Conservation (phyloP, 495 filamentous ascomycete species). For the Hapsidospora chrysogenum region DNA sequence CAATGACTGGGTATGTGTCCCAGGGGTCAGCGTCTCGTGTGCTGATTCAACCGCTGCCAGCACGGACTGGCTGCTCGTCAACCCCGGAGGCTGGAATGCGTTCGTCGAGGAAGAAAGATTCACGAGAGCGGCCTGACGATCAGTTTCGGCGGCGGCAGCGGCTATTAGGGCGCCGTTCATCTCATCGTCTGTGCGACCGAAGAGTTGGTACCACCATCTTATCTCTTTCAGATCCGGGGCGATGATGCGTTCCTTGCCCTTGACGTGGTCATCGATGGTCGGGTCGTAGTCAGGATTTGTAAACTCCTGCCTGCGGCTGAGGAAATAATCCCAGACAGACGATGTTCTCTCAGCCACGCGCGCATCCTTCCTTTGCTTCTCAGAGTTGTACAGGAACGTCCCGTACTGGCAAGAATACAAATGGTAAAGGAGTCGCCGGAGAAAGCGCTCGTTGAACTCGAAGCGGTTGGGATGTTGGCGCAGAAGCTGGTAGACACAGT, state of each 20-base stretch:
- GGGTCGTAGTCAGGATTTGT: constrained; percentile 64
- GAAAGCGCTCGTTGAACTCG: constrained; percentile 92
- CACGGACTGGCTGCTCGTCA: constrained; percentile 22
- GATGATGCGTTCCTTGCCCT: constrained; percentile 66
- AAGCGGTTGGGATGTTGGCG: constrained; percentile 80
- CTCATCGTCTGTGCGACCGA: constrained; percentile 69
- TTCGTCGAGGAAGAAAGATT: constrained; percentile 6
- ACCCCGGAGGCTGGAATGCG: constrained; percentile 17
- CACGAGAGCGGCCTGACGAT: constrained; percentile 7
- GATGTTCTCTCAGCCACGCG: constrained; percentile 55
- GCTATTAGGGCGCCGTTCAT: constrained; percentile 64
- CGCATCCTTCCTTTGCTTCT: constrained; percentile 72
- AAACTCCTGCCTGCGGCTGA: constrained; percentile 62
- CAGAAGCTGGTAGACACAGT: constrained; percentile 83
- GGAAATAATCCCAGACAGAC: constrained; percentile 93
- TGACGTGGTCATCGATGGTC: constrained; percentile 55
- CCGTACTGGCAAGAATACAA: constrained; percentile 94
- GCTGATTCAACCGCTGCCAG: constrained; percentile 22
- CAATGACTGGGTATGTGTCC: constrained; percentile 12
- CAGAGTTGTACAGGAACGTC: constrained; percentile 89
- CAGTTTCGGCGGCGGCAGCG: constrained; percentile 14
- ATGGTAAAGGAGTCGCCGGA: constrained; percentile 82
- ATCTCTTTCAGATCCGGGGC: constrained; percentile 53
- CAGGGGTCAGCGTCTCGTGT: constrained; percentile 21
- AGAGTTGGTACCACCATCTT: constrained; percentile 85